These are phyloP conservation scores for Penicillium tannophilum DNA, from an alignment of 495 filamentous ascomycete genomes.

Conservation along the genomic window DNA sequence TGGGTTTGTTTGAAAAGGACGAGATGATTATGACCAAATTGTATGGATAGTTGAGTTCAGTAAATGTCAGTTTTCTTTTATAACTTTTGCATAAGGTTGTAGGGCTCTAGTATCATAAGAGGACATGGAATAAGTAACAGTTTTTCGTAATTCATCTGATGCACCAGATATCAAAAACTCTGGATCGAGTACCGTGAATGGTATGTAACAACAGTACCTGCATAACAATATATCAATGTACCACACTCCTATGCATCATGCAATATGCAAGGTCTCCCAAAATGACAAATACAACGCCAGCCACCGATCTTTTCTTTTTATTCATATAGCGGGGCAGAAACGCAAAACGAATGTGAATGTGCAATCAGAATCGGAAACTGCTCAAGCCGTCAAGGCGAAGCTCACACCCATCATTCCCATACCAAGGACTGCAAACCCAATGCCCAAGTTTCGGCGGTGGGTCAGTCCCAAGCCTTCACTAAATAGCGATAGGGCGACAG, in stretches of 20 bases:
- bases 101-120: not conserved
- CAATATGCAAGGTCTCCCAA: not conserved
- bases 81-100: not conserved
- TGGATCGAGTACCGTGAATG: not conserved
- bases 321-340: not conserved
- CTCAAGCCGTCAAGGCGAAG: slow-evolving; percentile 73
- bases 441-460: slow-evolving; percentile 77
- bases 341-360: not conserved
- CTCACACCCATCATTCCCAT: slow-evolving; percentile 89
- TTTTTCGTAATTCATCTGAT: not conserved
- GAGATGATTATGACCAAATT: not conserved
- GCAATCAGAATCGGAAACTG: not conserved
- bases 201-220: not conserved
- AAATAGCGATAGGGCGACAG: slow-evolving; percentile 86
- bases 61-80: slow-evolving; percentile 2
- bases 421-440: slow-evolving; percentile 82
- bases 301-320: not conserved
- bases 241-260: not conserved
- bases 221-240: not conserved
- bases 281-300: not conserved
- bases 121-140: not conserved
- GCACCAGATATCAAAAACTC: not conserved
- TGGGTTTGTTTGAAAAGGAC: not conserved
- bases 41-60: slow-evolving; percentile 10
- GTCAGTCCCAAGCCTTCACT: slow-evolving; percentile 79